Evolutionary conservation across 441 rosid genomes (phyloP).

Genomic region (Omphalea diandra): DNA sequence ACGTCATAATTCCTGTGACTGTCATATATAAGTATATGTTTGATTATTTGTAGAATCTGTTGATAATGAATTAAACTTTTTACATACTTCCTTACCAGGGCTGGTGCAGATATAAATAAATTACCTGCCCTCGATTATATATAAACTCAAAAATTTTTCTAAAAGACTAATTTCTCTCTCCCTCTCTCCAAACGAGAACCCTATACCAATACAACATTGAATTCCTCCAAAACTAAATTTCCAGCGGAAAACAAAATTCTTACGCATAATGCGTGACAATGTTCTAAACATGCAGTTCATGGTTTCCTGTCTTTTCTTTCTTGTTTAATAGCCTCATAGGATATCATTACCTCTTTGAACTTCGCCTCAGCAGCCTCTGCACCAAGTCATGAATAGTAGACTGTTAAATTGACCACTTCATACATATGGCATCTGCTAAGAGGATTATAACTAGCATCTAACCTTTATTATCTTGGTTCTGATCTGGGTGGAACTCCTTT

Average conservation of each 20-base stretch:
- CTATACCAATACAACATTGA: constrained; percentile 17
- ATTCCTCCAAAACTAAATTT: constrained; percentile 4
- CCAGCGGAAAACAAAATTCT: neutral
- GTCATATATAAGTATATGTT: no score
- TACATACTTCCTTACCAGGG: neutral
- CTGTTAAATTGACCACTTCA: neutral
- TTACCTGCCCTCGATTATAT: constrained; percentile 8
- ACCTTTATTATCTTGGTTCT: constrained; percentile 90
- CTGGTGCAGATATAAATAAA: neutral
- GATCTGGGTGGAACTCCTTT: constrained; percentile 92
- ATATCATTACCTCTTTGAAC: constrained; percentile 88
- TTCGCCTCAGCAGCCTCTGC: constrained; percentile 85
- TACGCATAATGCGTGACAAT: neutral
- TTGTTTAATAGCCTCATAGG: constrained; percentile 86
- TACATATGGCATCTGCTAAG: neutral
- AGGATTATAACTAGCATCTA: constrained; percentile 1
- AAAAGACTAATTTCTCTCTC: neutral
- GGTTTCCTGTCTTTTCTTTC: constrained; percentile 53
- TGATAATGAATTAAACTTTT: no score
- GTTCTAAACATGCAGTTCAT: no score
- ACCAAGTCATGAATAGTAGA: constrained; percentile 12
- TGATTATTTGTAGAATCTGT: no score
- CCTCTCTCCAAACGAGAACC: constrained; percentile 1
- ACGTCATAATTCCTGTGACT: no score
- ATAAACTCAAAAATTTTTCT: neutral